Base-by-base conservation (phyloP, 2,329 filamentous ascomycete species). In the Fusarium sulawesiense region DNA sequence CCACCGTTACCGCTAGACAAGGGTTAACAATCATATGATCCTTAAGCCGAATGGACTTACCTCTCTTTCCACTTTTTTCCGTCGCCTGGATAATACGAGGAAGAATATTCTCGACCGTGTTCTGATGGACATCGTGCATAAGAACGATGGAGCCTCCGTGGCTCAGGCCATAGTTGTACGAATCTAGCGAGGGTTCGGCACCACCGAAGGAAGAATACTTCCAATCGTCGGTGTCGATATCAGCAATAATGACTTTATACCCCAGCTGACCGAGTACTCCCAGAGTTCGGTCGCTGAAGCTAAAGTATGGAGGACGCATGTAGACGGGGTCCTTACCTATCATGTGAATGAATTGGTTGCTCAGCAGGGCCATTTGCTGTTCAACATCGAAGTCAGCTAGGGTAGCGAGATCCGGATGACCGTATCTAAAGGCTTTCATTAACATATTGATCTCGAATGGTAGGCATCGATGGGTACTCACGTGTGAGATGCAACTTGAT, bases 201-300 rank as follows among this genome's bases (percentile, higher is more conserved):
- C 48, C 63, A 8, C 63, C 61, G 13, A 21, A 50, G 10, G 63
- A 60, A 29, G 32, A 54, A 6, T 66, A 49, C 14, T 29, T 37
- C 63, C 63, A 66, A 29, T 66, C 63, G 30, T 66, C 18, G 47
- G 63, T 66, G 61, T 66, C 55, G 42, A 66, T 61, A 55, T 66
- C 63, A 66, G 63, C 63, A n/a, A 61, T 66, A 29, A 66, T 42
- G 20, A 66, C 61, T 47, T 66, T 66, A 23, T 45, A 66, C 34
- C 61, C 63, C 42, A 66, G 4, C 3, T 30, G 42, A 46, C 61
- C 61, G 1, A 66, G 20, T 1, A 66, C 46, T 16, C 9, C 42
- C 7, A 66, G 61, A 18, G 61, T 66, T 29, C 37, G 34, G 3
- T 47, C 41, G 9, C 25, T 66, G 47, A 66, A 66, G 48, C 63